Evolutionary conservation across 352 stramenopile species (phyloP), one percentile per base, ranked within the genome.

Genomic region (Phytophthora megakarya): DNA sequence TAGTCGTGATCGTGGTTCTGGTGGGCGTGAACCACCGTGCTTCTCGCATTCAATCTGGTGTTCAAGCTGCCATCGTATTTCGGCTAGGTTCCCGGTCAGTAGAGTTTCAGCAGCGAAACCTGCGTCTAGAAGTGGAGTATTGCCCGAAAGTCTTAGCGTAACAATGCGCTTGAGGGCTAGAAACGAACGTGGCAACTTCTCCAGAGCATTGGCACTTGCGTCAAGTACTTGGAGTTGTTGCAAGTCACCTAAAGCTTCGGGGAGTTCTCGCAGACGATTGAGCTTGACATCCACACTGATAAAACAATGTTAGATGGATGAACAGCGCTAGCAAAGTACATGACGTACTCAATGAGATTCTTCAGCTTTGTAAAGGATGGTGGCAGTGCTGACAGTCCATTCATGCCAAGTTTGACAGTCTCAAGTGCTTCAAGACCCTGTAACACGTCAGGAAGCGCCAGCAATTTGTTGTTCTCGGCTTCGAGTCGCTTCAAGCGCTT

Each of bases 231-330:
- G 56, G 8, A 92, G 69, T 2, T 67, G 71, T 3, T 50, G 44
- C 3, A 93, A 53, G n/a, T 72, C 59, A 11, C 81, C 79, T 40
- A 93, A 69, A 10, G 70, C 46, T 4, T 72, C 54, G 0, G 81
- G 81, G 0, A 93, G 52, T 15, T 57, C 39, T 57, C 67, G 56
- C 42, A 93, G 68, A 0, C 79, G 79, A 69, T 93, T 93, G 23
- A 92, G 64, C 51, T 91, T 93, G 16, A 92, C 45, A 59, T 93
- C 84, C 22, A 92, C 61, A 22, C 79, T 89, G 65, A 13, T 5
- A 19, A 23, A 44, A 23, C 16, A 11, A n/a, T n/a, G 30, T 35
- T 35, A 35, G 30, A 5, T 1, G 4, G 8, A 35, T 35, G 30
- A 11, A 35, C 10, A 35, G 1, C 30, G 13, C 3, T 11, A 35